Conservation (phyloP, 106 monocot species). For the Dioscorea dumetorum region DNA sequence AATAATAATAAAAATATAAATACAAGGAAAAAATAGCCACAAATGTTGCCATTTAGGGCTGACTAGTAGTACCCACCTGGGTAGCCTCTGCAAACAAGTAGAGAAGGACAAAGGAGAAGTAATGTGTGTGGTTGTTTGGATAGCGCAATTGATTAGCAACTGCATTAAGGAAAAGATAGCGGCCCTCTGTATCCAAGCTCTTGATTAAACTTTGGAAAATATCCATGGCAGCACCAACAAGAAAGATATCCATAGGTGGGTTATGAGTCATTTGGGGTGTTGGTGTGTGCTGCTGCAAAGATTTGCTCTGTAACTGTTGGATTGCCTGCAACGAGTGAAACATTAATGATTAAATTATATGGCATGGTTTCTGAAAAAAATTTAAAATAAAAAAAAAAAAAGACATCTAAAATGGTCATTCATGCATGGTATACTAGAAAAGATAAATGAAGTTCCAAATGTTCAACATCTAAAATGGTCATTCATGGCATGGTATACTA, state of each 20-base stretch:
- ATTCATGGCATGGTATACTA: too few relatives aligned
- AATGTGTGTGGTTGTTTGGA: slow-evolving; percentile 96
- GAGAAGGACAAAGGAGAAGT: slow-evolving; percentile 87
- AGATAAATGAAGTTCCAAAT: neutral
- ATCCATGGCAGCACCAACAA: slow-evolving; percentile 75
- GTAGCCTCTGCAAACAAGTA: slow-evolving; percentile 76
- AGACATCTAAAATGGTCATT: too few relatives aligned
- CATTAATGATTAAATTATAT: neutral
- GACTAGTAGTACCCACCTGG: slow-evolving; percentile 30
- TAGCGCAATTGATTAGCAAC: slow-evolving; percentile 90
- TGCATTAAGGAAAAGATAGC: slow-evolving; percentile 90
- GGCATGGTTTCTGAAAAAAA: neutral
- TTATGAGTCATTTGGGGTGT: slow-evolving; percentile 43
- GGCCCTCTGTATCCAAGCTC: slow-evolving; percentile 83
- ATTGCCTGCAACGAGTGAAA: slow-evolving; percentile 54
- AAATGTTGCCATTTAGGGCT: too few relatives aligned
- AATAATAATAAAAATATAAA: too few relatives aligned
- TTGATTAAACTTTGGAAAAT: slow-evolving; percentile 62
- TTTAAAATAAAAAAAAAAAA: neutral
- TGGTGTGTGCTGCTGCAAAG: slow-evolving; percentile 29
- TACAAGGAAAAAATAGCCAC: too few relatives aligned
- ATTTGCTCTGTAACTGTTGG: slow-evolving; percentile 71
- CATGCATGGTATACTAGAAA: too few relatives aligned
- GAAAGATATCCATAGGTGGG: slow-evolving; percentile 55
- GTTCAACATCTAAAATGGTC: too few relatives aligned